A percentile compares a stretch with the other conserved stretches of the same genome.
phyloP scores from a whole-genome alignment of 768 basidiomycete genomes.

The Tulasnella sp. region DNA sequence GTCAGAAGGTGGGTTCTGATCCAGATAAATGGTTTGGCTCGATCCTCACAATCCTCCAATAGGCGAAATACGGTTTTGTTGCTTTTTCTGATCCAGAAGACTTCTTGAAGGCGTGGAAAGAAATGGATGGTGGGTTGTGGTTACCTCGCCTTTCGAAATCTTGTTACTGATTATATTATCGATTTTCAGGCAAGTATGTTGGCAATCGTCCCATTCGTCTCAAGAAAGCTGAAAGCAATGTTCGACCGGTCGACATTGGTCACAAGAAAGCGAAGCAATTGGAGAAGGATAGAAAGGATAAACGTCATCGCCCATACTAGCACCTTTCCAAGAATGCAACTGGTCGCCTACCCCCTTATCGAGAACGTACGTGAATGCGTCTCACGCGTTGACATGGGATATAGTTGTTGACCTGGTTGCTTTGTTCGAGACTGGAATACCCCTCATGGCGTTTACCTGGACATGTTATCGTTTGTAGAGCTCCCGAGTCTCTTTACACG shows the following conservation, averaged over 20 bases:
- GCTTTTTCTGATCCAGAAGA: constrained; percentile 98
- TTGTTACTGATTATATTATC: background rate
- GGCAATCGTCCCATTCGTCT: constrained; percentile 95
- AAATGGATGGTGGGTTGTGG: constrained; percentile 81
- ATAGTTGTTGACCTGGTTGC: no score
- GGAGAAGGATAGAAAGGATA: constrained; percentile 80
- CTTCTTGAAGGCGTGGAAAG: constrained; percentile 96
- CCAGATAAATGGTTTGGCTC: background rate
- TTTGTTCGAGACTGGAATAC: no score
- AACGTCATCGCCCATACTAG: constrained; percentile 64
- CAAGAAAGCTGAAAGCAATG: constrained; percentile 82
- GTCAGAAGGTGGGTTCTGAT: constrained; percentile 57
- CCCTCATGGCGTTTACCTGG: no score
- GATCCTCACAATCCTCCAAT: background rate
- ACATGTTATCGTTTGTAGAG: no score
- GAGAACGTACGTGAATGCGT: no score
- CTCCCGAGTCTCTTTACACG: no score
- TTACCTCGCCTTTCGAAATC: background rate
- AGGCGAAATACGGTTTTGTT: constrained; percentile 97
- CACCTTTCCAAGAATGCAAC: no score
- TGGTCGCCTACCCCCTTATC: no score
- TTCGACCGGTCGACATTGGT: constrained; percentile 86
- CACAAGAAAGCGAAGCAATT: constrained; percentile 82
- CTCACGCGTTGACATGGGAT: no score
- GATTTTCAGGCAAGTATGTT: constrained; percentile 78